Conservation (phyloP, 1,284 basidiomycete genomes). For the Sporisorium sorghi region DNA sequence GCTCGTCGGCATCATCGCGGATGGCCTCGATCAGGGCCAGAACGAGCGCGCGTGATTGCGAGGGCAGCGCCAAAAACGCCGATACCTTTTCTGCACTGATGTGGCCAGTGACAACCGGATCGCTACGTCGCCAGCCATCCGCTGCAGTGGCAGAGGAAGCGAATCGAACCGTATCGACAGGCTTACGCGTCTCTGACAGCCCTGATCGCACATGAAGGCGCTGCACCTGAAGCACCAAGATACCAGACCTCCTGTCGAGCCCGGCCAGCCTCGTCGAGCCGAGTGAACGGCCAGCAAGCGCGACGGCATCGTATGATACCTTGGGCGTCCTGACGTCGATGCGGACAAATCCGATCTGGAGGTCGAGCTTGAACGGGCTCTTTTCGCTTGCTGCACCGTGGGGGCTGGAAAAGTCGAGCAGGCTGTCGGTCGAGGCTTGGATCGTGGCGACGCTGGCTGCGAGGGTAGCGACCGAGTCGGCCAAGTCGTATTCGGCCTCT, state of each 20-base stretch:
- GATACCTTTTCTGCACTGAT: constrained; percentile 29
- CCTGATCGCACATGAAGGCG: constrained; percentile 22
- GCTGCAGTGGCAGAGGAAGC: constrained; percentile 3
- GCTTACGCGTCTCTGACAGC: constrained; percentile 6
- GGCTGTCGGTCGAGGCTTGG: constrained; percentile 24
- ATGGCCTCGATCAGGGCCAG: constrained; percentile 31
- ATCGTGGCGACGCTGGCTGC: constrained; percentile 36
- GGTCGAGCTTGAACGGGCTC: constrained; percentile 17
- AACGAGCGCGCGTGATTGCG: constrained; percentile 24
- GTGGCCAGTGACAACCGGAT: constrained; percentile 14
- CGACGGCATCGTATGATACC: constrained; percentile 22
- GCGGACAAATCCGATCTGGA: constrained; percentile 34
- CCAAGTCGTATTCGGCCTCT: constrained; percentile 5
- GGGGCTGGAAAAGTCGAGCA: constrained; percentile 10
- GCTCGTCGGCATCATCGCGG: constrained; percentile 3
- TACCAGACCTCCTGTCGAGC: constrained; percentile 42
- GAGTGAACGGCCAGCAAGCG: constrained; percentile 24
- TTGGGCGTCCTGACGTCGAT: constrained; percentile 48
- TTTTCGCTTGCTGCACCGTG: background rate
- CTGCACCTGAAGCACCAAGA: constrained; percentile 46
- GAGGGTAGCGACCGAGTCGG: constrained; percentile 40
- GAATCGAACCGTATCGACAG: constrained; percentile 21
- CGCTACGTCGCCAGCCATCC: background rate
- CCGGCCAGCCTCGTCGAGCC: constrained; percentile 19
- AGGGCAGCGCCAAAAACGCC: constrained; percentile 28